phyloP scores from a whole-genome alignment of 169 alveolate species.

The Babesia gibsoni region DNA sequence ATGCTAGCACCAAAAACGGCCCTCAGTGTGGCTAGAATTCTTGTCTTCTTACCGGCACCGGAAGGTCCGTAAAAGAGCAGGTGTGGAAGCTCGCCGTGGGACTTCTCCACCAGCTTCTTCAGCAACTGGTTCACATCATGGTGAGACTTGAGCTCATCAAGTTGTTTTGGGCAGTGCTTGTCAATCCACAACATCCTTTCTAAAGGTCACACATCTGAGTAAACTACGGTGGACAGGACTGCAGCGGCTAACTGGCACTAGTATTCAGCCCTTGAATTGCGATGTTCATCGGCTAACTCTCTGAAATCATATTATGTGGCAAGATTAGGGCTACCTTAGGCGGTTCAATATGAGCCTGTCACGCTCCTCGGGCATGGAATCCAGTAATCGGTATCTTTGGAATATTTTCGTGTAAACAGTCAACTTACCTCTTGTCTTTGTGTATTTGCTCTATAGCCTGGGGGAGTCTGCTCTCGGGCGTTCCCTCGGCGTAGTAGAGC shows the following conservation, averaged over 20 bases:
- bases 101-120: constrained; percentile 76
- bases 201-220: neutral
- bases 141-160: constrained; percentile 84
- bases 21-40: constrained; percentile 89
- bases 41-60: constrained; percentile 97
- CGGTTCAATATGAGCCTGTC: constrained; percentile 58
- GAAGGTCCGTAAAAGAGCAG: constrained; percentile 96
- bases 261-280: constrained; percentile 20
- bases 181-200: constrained; percentile 89
- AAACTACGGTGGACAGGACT: neutral
- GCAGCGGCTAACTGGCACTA: neutral
- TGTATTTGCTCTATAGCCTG: neutral
- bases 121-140: constrained; percentile 80
- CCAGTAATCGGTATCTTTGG: constrained; percentile 63
- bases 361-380: constrained; percentile 58
- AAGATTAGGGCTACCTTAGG: constrained; percentile 37
- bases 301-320: constrained; percentile 27
- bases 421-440: constrained; percentile 12
- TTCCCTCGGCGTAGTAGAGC: constrained; percentile 26
- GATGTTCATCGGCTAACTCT: constrained; percentile 41
- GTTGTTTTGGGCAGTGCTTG: constrained; percentile 87
- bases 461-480: constrained; percentile 8
- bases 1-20: constrained; percentile 88
- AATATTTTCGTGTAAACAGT: neutral
- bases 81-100: constrained; percentile 94